These are phyloP conservation scores for Colletotrichum truncatum DNA, from an alignment of 2,329 filamentous ascomycete species.

Conservation along the genomic window DNA sequence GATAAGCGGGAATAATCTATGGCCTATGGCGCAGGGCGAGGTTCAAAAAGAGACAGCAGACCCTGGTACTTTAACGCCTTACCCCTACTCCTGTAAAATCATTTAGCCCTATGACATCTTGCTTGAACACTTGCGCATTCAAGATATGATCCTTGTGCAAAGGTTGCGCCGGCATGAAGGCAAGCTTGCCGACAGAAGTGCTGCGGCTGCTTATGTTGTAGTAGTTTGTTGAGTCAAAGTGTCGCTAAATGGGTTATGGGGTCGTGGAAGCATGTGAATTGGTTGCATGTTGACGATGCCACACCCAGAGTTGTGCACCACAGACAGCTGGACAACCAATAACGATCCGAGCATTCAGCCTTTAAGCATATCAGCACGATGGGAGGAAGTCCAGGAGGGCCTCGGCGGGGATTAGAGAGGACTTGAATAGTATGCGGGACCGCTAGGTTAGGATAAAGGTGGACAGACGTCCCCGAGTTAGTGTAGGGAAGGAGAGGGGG, in stretches of 20 bases:
- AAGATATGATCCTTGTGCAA: not conserved
- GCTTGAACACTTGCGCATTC: not conserved
- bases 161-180: not conserved
- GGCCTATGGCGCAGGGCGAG: too few species aligned
- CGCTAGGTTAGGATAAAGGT: too few species aligned
- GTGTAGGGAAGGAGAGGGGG: too few species aligned
- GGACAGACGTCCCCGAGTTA: too few species aligned
- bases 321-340: too few species aligned
- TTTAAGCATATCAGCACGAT: not conserved
- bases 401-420: not conserved
- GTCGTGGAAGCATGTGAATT: not conserved
- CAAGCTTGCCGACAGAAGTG: not conserved
- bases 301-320: too few species aligned
- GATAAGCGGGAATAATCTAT: too few species aligned
- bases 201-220: not conserved
- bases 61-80: too few species aligned
- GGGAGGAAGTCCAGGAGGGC: not conserved
- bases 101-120: too few species aligned
- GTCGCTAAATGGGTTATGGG: not conserved
- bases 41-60: too few species aligned
- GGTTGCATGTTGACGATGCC: not conserved
- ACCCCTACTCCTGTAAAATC: too few species aligned
- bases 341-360: not conserved
- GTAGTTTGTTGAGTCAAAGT: too few species aligned
- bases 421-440: not conserved